A percentile compares a stretch with the other conserved stretches of the same genome.
phyloP scores from a whole-genome alignment of 257 asterid species.

The Cordia subcordata region DNA sequence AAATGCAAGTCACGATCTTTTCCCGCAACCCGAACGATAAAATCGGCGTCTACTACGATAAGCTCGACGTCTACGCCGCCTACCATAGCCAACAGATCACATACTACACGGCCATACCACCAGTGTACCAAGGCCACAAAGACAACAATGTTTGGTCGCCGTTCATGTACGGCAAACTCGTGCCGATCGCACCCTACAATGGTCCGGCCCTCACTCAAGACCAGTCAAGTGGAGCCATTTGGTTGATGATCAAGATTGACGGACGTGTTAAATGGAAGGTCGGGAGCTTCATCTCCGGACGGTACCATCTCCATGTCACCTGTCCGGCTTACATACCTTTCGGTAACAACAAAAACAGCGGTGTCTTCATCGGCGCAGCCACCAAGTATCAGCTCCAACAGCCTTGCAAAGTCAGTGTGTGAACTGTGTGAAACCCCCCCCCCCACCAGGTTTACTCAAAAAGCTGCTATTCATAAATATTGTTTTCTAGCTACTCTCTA shows the following conservation, averaged over 20 bases:
- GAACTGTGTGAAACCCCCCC: constrained; percentile 2
- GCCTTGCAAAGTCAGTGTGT: constrained; percentile 57
- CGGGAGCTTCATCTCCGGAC: constrained; percentile 52
- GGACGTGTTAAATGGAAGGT: constrained; percentile 81
- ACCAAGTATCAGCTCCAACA: constrained; percentile 62
- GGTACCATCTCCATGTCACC: constrained; percentile 63
- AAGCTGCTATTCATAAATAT: neutral
- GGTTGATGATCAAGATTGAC: constrained; percentile 39
- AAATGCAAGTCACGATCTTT: constrained; percentile 67
- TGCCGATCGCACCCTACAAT: constrained; percentile 81
- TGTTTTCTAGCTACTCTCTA: neutral
- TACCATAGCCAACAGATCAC: constrained; percentile 79
- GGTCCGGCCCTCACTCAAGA: constrained; percentile 51
- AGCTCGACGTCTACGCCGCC: constrained; percentile 41
- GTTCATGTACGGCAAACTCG: constrained; percentile 50
- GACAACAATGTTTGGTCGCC: constrained; percentile 84
- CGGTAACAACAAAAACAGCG: constrained; percentile 33
- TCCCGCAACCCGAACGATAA: constrained; percentile 69
- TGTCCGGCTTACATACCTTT: constrained; percentile 67
- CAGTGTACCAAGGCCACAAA: constrained; percentile 81
- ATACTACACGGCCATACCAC: constrained; percentile 51
- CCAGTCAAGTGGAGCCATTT: constrained; percentile 48
- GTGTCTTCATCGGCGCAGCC: constrained; percentile 49
- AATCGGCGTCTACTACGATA: constrained; percentile 70
- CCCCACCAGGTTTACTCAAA: neutral